These are phyloP conservation scores for Fusarium nanum DNA, from an alignment of 2,329 filamentous ascomycete genomes.

Conservation along the genomic window DNA sequence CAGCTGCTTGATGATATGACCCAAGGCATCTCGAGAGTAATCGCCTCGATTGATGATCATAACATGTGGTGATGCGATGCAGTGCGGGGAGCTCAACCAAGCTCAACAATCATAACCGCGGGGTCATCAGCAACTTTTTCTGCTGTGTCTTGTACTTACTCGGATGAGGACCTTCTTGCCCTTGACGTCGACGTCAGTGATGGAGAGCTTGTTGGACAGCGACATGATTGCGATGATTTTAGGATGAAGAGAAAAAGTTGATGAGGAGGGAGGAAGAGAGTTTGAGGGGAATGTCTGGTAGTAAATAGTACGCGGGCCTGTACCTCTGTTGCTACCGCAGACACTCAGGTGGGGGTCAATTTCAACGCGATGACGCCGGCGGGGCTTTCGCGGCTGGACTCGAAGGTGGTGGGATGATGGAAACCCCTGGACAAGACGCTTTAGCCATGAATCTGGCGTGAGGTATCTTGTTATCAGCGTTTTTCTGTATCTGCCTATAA, in stretches of 20 bases:
- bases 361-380: conserved; percentile 36
- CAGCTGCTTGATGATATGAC: neutral
- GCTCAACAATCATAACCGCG: conserved; percentile 43
- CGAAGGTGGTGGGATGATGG: conserved; percentile 38
- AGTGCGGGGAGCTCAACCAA: conserved; percentile 25
- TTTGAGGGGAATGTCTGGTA: conserved; percentile 31
- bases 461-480: conserved; percentile 8
- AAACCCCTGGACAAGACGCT: conserved; percentile 23
- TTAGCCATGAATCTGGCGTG: conserved; percentile 31
- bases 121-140: conserved; percentile 47
- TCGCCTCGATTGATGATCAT: neutral
- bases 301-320: conserved; percentile 19
- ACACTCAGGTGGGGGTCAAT: conserved; percentile 38
- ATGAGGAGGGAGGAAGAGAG: conserved; percentile 40
- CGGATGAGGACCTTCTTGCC: conserved; percentile 98
- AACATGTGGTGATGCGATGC: conserved; percentile 20
- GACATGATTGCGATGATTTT: conserved; percentile 74
- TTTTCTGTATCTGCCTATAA: neutral
- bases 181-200: conserved; percentile 96
- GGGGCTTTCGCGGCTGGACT: conserved; percentile 40
- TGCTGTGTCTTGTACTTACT: conserved; percentile 64
- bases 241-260: conserved; percentile 18
- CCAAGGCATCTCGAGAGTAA: neutral
- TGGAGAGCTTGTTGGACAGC: conserved; percentile 97
- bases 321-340: neutral